These are phyloP conservation scores for Lachnellula subtilissima DNA, from an alignment of 2,329 filamentous ascomycete species.

Conservation along the genomic window DNA sequence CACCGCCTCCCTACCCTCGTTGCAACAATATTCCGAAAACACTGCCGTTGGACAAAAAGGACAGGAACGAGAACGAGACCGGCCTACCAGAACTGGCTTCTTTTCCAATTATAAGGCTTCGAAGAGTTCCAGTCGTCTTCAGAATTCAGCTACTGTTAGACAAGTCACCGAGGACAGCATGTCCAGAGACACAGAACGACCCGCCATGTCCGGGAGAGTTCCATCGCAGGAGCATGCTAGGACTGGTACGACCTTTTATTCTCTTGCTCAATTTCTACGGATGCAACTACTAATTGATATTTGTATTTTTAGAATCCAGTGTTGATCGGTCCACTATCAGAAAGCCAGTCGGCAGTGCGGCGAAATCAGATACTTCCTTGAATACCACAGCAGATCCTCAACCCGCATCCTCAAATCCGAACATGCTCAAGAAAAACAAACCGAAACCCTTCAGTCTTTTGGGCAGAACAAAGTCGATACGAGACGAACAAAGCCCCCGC, in stretches of 20 bases:
- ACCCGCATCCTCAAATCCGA: constrained; percentile 13
- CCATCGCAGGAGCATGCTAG: constrained; percentile 27
- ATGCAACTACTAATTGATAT: constrained; percentile 16
- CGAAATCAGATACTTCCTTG: constrained; percentile 26
- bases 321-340: constrained; percentile 22
- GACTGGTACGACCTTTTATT: constrained; percentile 27
- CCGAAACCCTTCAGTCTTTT: constrained; percentile 34
- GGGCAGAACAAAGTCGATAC: constrained; percentile 39
- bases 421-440: constrained; percentile 25
- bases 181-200: constrained; percentile 31
- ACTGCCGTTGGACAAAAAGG: constrained; percentile 9
- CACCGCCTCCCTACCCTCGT: constrained; percentile 17
- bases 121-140: constrained; percentile 40
- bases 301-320: constrained; percentile 20
- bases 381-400: constrained; percentile 18
- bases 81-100: constrained; percentile 32
- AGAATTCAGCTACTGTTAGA: constrained; percentile 32
- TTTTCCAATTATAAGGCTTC: constrained; percentile 44
- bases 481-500: constrained; percentile 33
- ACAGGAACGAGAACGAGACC: constrained; percentile 19
- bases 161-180: constrained; percentile 32
- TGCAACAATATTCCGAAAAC: constrained; percentile 9
- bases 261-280: constrained; percentile 15
- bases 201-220: constrained; percentile 25
- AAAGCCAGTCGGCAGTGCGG: constrained; percentile 26